Conservation (phyloP, 306 rosid species). For the Cajanus cajan region DNA sequence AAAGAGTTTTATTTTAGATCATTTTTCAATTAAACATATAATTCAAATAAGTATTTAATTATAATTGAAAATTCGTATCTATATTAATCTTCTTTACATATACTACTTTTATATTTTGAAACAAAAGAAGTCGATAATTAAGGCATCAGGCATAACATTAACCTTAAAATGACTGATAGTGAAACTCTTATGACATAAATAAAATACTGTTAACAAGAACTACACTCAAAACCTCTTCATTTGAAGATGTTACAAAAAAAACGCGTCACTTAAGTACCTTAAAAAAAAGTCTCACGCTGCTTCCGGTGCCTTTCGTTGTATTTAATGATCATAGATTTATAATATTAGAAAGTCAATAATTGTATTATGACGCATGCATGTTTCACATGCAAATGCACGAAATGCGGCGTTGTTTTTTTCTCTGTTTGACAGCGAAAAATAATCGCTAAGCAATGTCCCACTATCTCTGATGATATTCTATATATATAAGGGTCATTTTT, state of each 20-base stretch:
- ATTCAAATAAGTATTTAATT: background rate
- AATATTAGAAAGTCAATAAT: background rate
- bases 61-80: background rate
- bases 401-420: constrained; percentile 5
- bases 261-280: background rate
- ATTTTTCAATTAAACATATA: background rate
- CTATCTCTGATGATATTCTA: background rate
- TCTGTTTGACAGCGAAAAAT: background rate
- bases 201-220: background rate
- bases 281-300: background rate
- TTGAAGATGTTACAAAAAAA: background rate
- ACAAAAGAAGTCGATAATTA: background rate
- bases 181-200: background rate
- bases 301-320: background rate
- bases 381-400: constrained; percentile 32
- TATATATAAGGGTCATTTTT: too few relatives aligned
- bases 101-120: background rate
- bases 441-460: background rate
- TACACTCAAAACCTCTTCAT: background rate
- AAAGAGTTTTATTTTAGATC: background rate
- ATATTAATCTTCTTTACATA: background rate
- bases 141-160: too few relatives aligned
- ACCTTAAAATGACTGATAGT: background rate
- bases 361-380: background rate
- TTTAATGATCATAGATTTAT: background rate